phyloP scores from a whole-genome alignment of 2,329 filamentous ascomycete genomes.

The Dactylellina parvicollis region DNA sequence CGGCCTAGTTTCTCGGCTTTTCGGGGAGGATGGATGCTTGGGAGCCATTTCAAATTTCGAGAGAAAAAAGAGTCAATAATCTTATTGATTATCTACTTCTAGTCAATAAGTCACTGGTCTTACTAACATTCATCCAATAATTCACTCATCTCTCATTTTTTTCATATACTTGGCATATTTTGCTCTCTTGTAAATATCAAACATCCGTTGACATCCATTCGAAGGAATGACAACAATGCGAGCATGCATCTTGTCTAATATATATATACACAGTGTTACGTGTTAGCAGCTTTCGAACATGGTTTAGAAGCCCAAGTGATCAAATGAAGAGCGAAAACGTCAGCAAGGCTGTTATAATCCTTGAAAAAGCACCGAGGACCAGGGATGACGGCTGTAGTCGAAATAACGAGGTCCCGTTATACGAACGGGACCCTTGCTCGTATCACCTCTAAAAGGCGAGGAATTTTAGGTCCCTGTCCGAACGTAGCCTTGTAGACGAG shows the following conservation, averaged over 20 bases:
- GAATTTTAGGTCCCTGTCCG: neutral
- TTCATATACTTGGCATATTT: neutral
- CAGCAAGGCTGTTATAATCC: slow-evolving; percentile 11
- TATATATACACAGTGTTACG: neutral
- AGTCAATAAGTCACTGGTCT: no score
- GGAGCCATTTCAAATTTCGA: neutral
- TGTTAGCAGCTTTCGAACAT: neutral
- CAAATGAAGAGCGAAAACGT: neutral
- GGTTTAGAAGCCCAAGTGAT: no score
- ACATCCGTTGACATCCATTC: neutral
- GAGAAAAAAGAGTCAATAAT: neutral
- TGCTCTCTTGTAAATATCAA: slow-evolving; percentile 28
- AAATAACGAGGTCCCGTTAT: no score
- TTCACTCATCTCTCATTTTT: neutral
- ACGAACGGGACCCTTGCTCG: neutral
- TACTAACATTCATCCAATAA: no score
- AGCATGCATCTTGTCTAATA: neutral
- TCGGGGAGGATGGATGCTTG: neutral
- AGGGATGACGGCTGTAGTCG: slow-evolving; percentile 32
- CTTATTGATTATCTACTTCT: no score
- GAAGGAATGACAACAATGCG: neutral
- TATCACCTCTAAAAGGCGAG: slow-evolving; percentile 37
- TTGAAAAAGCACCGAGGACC: slow-evolving; percentile 19
- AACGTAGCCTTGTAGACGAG: slow-evolving; percentile 1
- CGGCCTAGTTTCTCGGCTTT: neutral